These are phyloP conservation scores for Tilletia horrida DNA, from an alignment of 1,284 basidiomycete genomes.

Conservation along the genomic window DNA sequence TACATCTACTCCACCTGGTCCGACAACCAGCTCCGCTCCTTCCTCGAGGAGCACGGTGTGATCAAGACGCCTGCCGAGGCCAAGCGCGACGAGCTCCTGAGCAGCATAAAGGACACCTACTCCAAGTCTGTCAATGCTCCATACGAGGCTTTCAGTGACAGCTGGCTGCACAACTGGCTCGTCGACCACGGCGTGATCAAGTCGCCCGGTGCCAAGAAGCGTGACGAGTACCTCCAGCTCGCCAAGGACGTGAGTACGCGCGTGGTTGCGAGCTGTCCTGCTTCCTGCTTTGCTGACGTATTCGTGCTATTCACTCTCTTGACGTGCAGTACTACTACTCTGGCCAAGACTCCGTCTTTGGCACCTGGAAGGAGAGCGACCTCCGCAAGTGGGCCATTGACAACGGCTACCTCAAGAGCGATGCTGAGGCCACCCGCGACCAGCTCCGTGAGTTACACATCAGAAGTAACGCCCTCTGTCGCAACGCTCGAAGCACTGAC, in stretches of 20 bases:
- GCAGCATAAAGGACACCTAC: slow-evolving; percentile 40
- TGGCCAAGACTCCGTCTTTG: slow-evolving; percentile 42
- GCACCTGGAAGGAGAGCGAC: slow-evolving; percentile 47
- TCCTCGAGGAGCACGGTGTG: slow-evolving; percentile 40
- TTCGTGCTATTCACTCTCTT: slow-evolving; percentile 45
- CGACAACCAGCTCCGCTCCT: slow-evolving; percentile 42
- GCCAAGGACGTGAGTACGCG: no score
- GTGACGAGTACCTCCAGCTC: slow-evolving; percentile 36
- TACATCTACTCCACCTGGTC: slow-evolving; percentile 52
- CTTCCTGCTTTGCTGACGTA: no score
- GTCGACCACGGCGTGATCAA: slow-evolving; percentile 47
- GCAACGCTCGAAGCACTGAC: no score
- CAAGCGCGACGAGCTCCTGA: slow-evolving; percentile 44
- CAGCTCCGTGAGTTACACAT: slow-evolving; percentile 23
- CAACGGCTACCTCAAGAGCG: slow-evolving; percentile 44
- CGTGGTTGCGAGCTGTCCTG: no score
- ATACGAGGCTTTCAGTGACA: slow-evolving; percentile 47
- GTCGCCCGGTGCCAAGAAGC: slow-evolving; percentile 40
- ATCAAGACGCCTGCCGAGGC: slow-evolving; percentile 44
- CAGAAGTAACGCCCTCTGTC: background rate
- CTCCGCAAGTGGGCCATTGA: slow-evolving; percentile 45
- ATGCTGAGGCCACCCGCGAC: slow-evolving; percentile 42
- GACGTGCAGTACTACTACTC: slow-evolving; percentile 53
- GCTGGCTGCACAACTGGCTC: slow-evolving; percentile 53
- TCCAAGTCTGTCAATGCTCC: slow-evolving; percentile 41